Percentiles rank a stretch among this genome's conserved stretches.
These are phyloP conservation scores for Gonapodya sp. DNA, from an alignment of 192 early-diverging fungal genomes.

Conservation along the genomic window DNA sequence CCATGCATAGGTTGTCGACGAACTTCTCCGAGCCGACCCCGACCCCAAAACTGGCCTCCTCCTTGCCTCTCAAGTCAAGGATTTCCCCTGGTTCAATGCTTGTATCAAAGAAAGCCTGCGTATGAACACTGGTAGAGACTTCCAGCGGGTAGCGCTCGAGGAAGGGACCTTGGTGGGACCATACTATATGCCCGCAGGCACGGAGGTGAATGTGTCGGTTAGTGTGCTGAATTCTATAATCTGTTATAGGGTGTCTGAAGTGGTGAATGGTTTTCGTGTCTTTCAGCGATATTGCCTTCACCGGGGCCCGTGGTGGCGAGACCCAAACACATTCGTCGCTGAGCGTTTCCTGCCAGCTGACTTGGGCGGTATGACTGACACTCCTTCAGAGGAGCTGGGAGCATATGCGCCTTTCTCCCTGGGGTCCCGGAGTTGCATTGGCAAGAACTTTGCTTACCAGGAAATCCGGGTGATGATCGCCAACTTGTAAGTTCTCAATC, in stretches of 20 bases:
- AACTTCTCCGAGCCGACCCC: background rate
- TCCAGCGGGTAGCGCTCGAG: conserved; percentile 2
- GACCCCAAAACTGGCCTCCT: background rate
- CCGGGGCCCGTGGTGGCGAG: conserved; percentile 9
- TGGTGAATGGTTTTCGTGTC: background rate
- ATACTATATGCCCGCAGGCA: background rate
- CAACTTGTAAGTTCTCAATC: background rate
- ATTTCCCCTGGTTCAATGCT: background rate
- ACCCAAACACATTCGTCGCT: background rate
- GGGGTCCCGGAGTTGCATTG: conserved; percentile 7
- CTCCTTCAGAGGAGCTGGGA: background rate
- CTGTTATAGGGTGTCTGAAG: background rate
- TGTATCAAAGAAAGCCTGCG: conserved; percentile 5
- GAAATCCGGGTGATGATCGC: background rate
- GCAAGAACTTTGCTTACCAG: background rate
- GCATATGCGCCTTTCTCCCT: conserved; percentile 4
- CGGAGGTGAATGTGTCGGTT: conserved; percentile 7
- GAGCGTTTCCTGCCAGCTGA: conserved; percentile 6
- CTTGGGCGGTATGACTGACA: background rate
- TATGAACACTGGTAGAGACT: background rate
- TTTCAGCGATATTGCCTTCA: background rate
- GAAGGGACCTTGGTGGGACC: background rate
- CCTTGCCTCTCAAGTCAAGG: background rate
- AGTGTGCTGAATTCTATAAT: background rate
- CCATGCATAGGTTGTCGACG: background rate